Percentiles rank a stretch among this genome's conserved stretches.
Conservation (phyloP, 495 filamentous ascomycete genomes). For the Aspergillus bridgeri region DNA sequence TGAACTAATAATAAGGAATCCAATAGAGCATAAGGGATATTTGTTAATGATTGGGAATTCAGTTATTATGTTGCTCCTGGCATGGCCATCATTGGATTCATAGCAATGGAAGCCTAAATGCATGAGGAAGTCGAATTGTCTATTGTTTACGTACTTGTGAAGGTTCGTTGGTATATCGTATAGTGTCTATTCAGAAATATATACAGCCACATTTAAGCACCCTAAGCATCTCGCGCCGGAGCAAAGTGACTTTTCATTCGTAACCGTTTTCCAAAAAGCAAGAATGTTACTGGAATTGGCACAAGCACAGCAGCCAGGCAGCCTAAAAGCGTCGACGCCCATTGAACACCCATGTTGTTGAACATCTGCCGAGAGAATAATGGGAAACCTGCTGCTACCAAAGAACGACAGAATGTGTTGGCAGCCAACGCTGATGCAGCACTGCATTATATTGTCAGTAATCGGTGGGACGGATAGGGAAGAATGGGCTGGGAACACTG, state of each 20-base stretch:
- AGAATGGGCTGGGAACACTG: slow-evolving; percentile 20
- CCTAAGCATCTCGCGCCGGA: too few relatives aligned
- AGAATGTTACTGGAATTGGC: slow-evolving; percentile 71
- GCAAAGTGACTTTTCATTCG: slow-evolving; percentile 23
- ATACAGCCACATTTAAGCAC: too few relatives aligned
- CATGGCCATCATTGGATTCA: too few relatives aligned
- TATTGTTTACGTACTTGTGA: too few relatives aligned
- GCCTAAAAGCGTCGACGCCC: slow-evolving; percentile 69
- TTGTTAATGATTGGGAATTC: too few relatives aligned
- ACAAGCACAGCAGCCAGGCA: slow-evolving; percentile 62
- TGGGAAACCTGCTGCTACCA: slow-evolving; percentile 69
- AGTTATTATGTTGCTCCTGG: too few relatives aligned
- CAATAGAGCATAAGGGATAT: too few relatives aligned
- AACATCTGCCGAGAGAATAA: slow-evolving; percentile 77
- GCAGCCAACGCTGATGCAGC: slow-evolving; percentile 77
- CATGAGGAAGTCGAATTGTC: too few relatives aligned
- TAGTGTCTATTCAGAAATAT: too few relatives aligned
- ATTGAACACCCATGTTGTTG: slow-evolving; percentile 65
- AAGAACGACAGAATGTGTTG: slow-evolving; percentile 74
- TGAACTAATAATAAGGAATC: too few relatives aligned
- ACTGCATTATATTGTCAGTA: slow-evolving; percentile 17
- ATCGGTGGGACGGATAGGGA: background rate
- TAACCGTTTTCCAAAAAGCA: slow-evolving; percentile 57
- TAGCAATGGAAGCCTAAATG: too few relatives aligned
- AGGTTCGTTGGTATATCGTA: too few relatives aligned